Evolutionary conservation across 2,329 filamentous ascomycete species (phyloP), one percentile per base, ranked within the genome.

Genomic region (Nannizzia gypsea): DNA sequence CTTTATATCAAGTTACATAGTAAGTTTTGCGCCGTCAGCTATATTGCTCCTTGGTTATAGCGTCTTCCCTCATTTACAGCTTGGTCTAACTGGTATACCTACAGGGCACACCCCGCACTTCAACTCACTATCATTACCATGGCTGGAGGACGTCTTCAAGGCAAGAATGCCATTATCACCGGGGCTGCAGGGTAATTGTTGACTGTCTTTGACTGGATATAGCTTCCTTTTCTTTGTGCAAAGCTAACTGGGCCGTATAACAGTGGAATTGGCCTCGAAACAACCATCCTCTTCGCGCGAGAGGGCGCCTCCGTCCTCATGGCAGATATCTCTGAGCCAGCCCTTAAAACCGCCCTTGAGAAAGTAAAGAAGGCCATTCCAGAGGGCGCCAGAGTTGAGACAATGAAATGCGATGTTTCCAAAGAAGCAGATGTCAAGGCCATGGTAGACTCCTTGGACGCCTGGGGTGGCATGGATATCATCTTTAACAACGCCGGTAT

Each of bases 401-500:
- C 81, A 52, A 73, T 75, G 62, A 76, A 81, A 64, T 86, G 84
- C 74, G 90, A 96, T 70, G 91, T 96, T 59, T 90, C 89, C 72
- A 91, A 90, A 69, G 91, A 96, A 73, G 74, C 81, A 62, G 83
- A 93, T 60, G 84, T 96, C 34, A 77, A 90, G 69, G 83, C 84
- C 60, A 83, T 88, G 71, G 80, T 96, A 58, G 86, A 88, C 66
- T 76, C 81, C 8, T 77, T 92, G 61, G 91, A 96, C 73, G 71
- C 82, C 60, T 95, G 89, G 88, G 91, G 91, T 69, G 91, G 91
- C 50, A 76, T 93, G 2, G 91, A 96, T 72, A 80, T 96, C 70
- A 89, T 96, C 68, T 96, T 96, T 84, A 96, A 96, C 83, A 96
- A 96, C 73, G 91, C 91, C 24, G 91, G 91, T 59, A 96, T 96